Base-by-base conservation (phyloP, 2,329 filamentous ascomycete species). In the Aspergillus fumigatiaffinis region DNA sequence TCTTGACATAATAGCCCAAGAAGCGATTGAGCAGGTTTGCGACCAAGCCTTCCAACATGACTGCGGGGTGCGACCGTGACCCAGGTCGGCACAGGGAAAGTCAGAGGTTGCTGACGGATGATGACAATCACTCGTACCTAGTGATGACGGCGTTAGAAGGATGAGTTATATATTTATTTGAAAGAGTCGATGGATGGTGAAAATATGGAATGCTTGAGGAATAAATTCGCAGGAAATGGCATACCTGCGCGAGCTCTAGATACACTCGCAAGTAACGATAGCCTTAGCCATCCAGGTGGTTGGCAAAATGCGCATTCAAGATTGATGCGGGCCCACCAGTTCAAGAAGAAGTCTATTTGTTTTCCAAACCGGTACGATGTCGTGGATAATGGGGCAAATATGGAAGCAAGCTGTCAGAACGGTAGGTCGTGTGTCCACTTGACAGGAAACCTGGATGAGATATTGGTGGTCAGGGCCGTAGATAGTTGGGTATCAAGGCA, bases 1-100 rank as follows among this genome's bases (percentile, higher is more conserved):
- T 97, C 84, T 96, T 92, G 77, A 99, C 93, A 77, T 99, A 99
- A 89, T 97, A 96, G 83, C 94, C 95, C 85, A 99, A 80, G 79
- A 99, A 97, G 81, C 95, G 90, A 81, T 99, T 99, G 68, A 99
- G 88, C 81, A 99, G 83, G 78, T 93, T 95, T 68, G 94, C 92
- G 63, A 97, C 94, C 67, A 99, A 84, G 66, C 92, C 91, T 84
- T 99, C 94, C 79, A 99, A 86, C 94, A 99, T 99, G 70, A 74
- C 82, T 82, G 79, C 75, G 74, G 75, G 68, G 67, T 75, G 72
- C 73, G 80, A 86, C 83, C 89, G 85, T 91, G 71, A 88, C 86
- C 88, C 88, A 72, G 89, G 87, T 86, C 80, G 77, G 86, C 87
- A 57, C 44, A 57, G 49, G n/a, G 51, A 51, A 49, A 52, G 47